Conservation (phyloP, 345 rosid species). For the Zanthoxylum bungeanum region DNA sequence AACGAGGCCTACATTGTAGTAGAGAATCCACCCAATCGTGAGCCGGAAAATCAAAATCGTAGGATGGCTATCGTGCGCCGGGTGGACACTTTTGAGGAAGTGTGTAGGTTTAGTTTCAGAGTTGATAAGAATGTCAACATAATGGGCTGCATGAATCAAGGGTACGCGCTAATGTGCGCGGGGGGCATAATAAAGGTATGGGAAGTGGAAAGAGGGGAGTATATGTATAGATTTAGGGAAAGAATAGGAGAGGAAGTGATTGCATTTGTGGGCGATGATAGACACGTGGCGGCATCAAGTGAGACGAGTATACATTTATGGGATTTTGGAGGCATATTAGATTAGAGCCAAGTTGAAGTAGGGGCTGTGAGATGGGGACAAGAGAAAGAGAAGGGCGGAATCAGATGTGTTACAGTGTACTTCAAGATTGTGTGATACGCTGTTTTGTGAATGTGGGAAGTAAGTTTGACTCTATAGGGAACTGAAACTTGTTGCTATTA, state of each 20-base stretch:
- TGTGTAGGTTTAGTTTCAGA: slow-evolving; percentile 50
- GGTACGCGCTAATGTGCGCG: slow-evolving; percentile 58
- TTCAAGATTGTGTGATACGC: no score
- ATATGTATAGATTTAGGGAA: no score
- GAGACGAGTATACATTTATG: slow-evolving; percentile 61
- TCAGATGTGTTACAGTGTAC: no score
- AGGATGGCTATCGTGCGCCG: slow-evolving; percentile 60
- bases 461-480: neutral
- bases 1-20: slow-evolving; percentile 47
- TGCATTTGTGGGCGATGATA: no score
- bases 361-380: slow-evolving; percentile 30
- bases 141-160: slow-evolving; percentile 68
- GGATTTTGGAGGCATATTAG: slow-evolving; percentile 76
- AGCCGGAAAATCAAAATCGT: no score
- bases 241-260: no score
- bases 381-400: slow-evolving; percentile 11
- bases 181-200: slow-evolving; percentile 65
- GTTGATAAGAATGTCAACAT: slow-evolving; percentile 18
- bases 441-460: slow-evolving; percentile 20
- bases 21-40: slow-evolving; percentile 52
- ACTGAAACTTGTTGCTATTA: neutral
- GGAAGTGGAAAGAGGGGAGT: slow-evolving; percentile 46
- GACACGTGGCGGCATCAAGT: slow-evolving; percentile 54
- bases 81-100: slow-evolving; percentile 31
- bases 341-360: no score